Evolutionary conservation across 2,329 filamentous ascomycete genomes (phyloP), one percentile per base, ranked within the genome.

Genomic region (Clonostachys rhizophaga): DNA sequence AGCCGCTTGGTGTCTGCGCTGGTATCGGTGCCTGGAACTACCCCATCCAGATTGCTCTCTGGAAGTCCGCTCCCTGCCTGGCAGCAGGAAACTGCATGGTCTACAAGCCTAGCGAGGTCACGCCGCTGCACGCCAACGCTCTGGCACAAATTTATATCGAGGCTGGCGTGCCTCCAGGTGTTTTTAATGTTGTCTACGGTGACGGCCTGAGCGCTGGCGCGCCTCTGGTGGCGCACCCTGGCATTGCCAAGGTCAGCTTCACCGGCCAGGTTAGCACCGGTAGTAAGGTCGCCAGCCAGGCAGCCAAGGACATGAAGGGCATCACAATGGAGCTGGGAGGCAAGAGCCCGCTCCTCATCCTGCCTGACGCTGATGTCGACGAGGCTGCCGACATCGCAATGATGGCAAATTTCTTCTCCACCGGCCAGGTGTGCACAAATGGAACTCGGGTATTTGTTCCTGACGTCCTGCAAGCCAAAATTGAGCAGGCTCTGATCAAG

Each of bases 21-120:
- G 90, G 88, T 48, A 95, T 95, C 54, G 90, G 89, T 47, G 90
- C 90, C 13, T 95, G 89, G 89, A 95, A 95, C 68, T 95, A 95
- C 62, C 90, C 90, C 12, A 87, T 95, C 53, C 89, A 95, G 65
- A 95, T 95, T 54, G 89, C 89, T 9, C 74, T 95, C 2, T 95
- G 89, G 89, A 95, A 95, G 67, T 91, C 87, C 2, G 89, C 87
- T 1, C 87, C 90, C 0, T 94, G 89, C 57, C 76, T 95, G 13
- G 89, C 89, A 5, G 89, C 89, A 1, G 89, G 89, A 17, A 95
- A 95, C 68, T 89, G 86, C 60, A 91, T 95, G 86, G 81, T 95
- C 41, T 95, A 95, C 71, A 95, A 95, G 68, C 88, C 89, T 8
- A 91, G 87, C 54, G 90, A 95, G 71, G 87, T 88, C 64, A 95